Percentiles rank a stretch among this genome's conserved stretches.
Evolutionary conservation across 257 asterid species (phyloP).

Genomic region (Solanum sejunctum): DNA sequence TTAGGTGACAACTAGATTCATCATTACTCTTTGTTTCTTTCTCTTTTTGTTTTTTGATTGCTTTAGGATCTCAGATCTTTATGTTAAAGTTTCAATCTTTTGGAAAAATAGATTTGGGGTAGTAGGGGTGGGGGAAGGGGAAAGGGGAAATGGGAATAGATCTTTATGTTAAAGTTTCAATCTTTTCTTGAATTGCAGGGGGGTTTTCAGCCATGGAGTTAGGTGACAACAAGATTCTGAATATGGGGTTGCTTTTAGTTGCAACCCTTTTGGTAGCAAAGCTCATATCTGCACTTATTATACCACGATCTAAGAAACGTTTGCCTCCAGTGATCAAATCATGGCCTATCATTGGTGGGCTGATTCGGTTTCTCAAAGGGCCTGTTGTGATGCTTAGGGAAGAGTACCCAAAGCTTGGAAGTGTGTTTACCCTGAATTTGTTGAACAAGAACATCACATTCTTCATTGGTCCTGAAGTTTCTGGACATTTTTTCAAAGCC

Average conservation of each 20-base stretch:
- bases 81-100: background rate
- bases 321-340: conserved; percentile 55
- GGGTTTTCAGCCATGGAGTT: conserved; percentile 18
- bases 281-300: conserved; percentile 39
- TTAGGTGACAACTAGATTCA: conserved; percentile 21
- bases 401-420: conserved; percentile 90
- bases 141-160: background rate
- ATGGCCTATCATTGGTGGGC: conserved; percentile 68
- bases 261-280: conserved; percentile 67
- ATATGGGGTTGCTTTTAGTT: conserved; percentile 50
- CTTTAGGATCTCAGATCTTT: too few species aligned
- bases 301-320: conserved; percentile 65
- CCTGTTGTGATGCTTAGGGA: conserved; percentile 78
- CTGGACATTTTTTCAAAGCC: conserved; percentile 93
- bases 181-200: background rate
- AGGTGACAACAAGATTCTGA: conserved; percentile 32
- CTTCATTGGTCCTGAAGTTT: conserved; percentile 93
- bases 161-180: background rate
- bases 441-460: conserved; percentile 71
- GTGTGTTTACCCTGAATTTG: conserved; percentile 65
- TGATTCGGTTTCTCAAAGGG: conserved; percentile 60
- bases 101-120: background rate
- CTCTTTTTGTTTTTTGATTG: background rate
- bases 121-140: background rate
- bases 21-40: background rate